Conservation (phyloP, 768 basidiomycete species). For the Leccinum sublutescens region DNA sequence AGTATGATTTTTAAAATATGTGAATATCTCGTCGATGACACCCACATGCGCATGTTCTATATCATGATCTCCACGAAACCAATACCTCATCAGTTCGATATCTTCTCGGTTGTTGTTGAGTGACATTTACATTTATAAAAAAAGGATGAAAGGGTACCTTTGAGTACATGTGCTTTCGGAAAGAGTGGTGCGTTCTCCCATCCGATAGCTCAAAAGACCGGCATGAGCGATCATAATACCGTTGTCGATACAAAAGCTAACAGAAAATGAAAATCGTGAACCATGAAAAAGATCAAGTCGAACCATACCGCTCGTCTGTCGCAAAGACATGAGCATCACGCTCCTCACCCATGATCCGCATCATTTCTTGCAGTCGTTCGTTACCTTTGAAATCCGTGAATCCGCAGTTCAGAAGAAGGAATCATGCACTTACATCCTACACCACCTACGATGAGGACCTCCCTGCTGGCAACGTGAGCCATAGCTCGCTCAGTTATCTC, state of each 20-base stretch:
- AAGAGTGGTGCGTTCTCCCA: conserved; percentile 81
- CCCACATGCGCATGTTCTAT: neutral
- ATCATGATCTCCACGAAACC: conserved; percentile 73
- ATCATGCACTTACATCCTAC: conserved; percentile 83
- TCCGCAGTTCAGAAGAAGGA: neutral
- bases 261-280: neutral
- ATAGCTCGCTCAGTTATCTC: conserved; percentile 99
- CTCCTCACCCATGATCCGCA: conserved; percentile 95
- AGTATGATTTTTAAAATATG: conserved; percentile 1
- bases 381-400: conserved; percentile 59
- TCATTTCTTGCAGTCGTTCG: conserved; percentile 94
- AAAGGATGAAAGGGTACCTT: conserved; percentile 44
- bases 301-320: conserved; percentile 84
- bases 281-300: neutral
- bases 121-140: neutral
- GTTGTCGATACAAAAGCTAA: conserved; percentile 98
- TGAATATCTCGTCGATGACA: neutral
- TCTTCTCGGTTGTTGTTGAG: conserved; percentile 41
- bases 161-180: conserved; percentile 88
- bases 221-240: conserved; percentile 99
- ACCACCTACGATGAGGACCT: conserved; percentile 96
- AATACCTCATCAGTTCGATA: conserved; percentile 95
- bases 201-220: conserved; percentile 85
- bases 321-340: conserved; percentile 88
- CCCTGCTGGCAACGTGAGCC: conserved; percentile 96